These are phyloP conservation scores for Misopates orontium DNA, from an alignment of 257 asterid species.

Conservation along the genomic window DNA sequence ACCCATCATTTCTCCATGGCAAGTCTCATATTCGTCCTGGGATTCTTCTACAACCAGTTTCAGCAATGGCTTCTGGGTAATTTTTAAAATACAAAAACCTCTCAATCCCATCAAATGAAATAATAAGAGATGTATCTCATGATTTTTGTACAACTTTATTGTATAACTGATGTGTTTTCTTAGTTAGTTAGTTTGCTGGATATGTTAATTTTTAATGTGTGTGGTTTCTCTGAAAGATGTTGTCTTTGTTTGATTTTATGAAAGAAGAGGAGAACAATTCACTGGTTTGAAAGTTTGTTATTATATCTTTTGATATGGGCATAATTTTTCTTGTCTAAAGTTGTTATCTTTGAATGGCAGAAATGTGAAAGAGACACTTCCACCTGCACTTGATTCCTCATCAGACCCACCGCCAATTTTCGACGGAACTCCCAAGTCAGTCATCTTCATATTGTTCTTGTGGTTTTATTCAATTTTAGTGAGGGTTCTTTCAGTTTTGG, in stretches of 20 bases:
- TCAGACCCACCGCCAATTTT: constrained; percentile 81
- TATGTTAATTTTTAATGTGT: not conserved
- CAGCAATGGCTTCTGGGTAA: constrained; percentile 51
- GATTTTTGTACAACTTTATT: not conserved
- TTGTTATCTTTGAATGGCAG: constrained; percentile 26
- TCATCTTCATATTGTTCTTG: not conserved
- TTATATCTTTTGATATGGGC: not conserved
- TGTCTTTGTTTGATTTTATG: not conserved
- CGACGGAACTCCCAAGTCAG: constrained; percentile 83
- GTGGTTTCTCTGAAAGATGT: not conserved
- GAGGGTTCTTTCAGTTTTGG: no score
- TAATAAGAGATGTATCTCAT: not conserved
- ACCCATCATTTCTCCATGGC: constrained; percentile 20
- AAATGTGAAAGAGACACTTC: constrained; percentile 56
- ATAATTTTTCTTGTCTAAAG: constrained; percentile 16
- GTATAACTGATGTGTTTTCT: not conserved
- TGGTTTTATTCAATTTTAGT: not conserved
- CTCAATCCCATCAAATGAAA: no score
- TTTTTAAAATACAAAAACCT: not conserved
- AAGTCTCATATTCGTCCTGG: constrained; percentile 31
- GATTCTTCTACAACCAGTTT: constrained; percentile 22
- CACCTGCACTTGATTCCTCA: constrained; percentile 79
- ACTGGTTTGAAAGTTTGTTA: not conserved
- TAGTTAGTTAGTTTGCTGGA: not conserved
- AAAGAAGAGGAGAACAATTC: not conserved